These are phyloP conservation scores for Thelephora ganbajun DNA, from an alignment of 768 basidiomycete species.

Conservation along the genomic window DNA sequence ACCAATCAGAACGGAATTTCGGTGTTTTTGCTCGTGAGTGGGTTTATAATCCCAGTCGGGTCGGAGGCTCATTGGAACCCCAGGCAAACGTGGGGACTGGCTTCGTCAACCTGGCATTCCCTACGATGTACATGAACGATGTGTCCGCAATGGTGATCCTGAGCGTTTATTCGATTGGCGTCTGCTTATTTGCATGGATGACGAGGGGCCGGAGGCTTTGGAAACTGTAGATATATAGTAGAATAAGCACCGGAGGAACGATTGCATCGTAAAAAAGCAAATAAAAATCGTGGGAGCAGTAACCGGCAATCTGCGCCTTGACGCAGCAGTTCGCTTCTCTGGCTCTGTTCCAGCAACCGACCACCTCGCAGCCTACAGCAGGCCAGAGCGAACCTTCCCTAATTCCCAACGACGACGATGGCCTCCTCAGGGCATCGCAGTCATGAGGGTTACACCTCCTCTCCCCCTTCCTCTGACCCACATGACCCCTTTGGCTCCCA, in stretches of 20 bases:
- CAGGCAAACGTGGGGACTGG: constrained; percentile 91
- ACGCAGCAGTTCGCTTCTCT: too few relatives aligned
- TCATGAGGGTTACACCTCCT: constrained; percentile 52
- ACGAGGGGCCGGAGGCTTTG: constrained; percentile 23
- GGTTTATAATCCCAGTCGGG: background rate
- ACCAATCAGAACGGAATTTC: constrained; percentile 71
- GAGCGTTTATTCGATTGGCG: constrained; percentile 37
- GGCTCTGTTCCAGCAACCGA: background rate
- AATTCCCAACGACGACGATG: constrained; percentile 25
- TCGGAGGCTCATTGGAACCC: background rate
- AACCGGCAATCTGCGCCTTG: too few relatives aligned
- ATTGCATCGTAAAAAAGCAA: too few relatives aligned
- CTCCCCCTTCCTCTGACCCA: constrained; percentile 47
- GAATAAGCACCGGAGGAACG: too few relatives aligned
- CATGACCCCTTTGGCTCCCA: constrained; percentile 48
- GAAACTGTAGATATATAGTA: constrained; percentile 13
- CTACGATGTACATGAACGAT: constrained; percentile 67
- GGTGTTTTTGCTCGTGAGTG: constrained; percentile 69
- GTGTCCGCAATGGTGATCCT: constrained; percentile 48
- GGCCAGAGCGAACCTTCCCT: background rate
- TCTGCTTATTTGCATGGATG: constrained; percentile 55
- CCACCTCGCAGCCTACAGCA: background rate
- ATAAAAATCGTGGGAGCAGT: too few relatives aligned
- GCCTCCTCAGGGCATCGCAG: constrained; percentile 39
- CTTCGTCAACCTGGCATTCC: constrained; percentile 61